phyloP scores from a whole-genome alignment of 768 basidiomycete genomes.

The Cyclocybe cylindracea region DNA sequence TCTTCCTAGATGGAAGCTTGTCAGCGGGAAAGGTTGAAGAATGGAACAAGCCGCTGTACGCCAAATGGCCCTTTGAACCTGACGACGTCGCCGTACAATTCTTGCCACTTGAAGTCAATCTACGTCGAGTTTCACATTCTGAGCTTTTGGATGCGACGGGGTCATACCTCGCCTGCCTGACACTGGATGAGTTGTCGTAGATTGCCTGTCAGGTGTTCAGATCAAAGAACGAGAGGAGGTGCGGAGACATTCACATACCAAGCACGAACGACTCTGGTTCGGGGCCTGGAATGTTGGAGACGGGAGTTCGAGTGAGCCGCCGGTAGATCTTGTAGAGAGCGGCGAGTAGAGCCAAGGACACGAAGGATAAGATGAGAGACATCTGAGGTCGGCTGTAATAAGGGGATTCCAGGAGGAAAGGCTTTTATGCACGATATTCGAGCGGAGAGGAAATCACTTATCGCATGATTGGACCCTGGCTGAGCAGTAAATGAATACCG shows the following conservation, averaged over 20 bases:
- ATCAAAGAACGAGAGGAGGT: too few relatives aligned
- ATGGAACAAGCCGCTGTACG: slow-evolving; percentile 20
- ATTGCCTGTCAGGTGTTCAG: too few relatives aligned
- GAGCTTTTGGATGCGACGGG: slow-evolving; percentile 1
- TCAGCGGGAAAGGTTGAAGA: background rate
- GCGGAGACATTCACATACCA: slow-evolving; percentile 25
- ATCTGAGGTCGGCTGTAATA: too few relatives aligned
- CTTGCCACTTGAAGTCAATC: slow-evolving; percentile 47
- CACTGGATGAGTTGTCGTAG: slow-evolving; percentile 27
- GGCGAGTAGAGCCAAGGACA: background rate
- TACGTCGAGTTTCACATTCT: slow-evolving; percentile 17
- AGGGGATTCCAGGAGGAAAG: too few relatives aligned
- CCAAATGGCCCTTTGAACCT: slow-evolving; percentile 38
- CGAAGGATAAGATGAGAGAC: background rate
- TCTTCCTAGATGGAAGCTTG: slow-evolving; percentile 34
- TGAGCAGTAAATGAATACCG: too few relatives aligned
- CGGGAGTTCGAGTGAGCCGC: slow-evolving; percentile 30
- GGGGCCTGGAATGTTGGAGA: slow-evolving; percentile 36
- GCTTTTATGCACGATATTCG: too few relatives aligned
- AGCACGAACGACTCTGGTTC: slow-evolving; percentile 37
- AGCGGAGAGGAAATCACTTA: too few relatives aligned
- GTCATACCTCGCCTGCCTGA: slow-evolving; percentile 33
- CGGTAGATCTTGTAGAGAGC: slow-evolving; percentile 28
- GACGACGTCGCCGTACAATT: slow-evolving; percentile 41
- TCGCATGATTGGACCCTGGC: too few relatives aligned